Base-by-base conservation (phyloP, 108 stramenopile species). In the Fistulifera solaris region DNA sequence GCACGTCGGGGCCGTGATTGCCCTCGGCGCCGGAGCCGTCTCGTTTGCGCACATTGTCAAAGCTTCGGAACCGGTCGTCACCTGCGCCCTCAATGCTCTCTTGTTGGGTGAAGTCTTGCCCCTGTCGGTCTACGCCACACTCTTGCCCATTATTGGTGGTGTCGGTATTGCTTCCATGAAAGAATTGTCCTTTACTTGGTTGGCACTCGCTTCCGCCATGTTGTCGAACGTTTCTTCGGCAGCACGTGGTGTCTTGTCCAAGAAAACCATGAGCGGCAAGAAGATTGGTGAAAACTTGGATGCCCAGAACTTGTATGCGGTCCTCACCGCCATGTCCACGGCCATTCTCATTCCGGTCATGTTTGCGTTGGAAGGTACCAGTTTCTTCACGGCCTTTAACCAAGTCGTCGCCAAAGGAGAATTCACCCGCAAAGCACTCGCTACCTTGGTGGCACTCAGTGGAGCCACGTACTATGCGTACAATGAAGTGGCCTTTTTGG, bases 21-120 rank as follows among this genome's bases (percentile, higher is more conserved):
- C 94, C 47, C 81, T 98, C 12, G 95, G 95, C 39, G 96, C 98
- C 25, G 98, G 96, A 27, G 95, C 98, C 48, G 98, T 97, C 22
- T 94, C 93, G 52, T 98, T 98, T 67, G 95, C 98, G n/a, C 98
- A 98, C 86, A 97, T 98, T 73, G 96, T 98, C 64, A 98, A 98
- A 81, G 98, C 98, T 17, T 93, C 94, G 38, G 98, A 98, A 72
- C 98, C 98, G 7, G 94, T 96, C 45, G 95, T 96, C 40, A 96
- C 98, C 8, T 96, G 96, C 52, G 78, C 65, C 19, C 63, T 93
- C 26, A 94, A 96, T 60, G 93, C 88, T 22, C 61, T 94, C 17
- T 80, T 94, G 45, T 73, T 96, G 41, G 80, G 87, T 43, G 85
- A 96, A 64, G 63, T 93, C 54, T 72, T 92, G 31, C 89, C 91